These are phyloP conservation scores for Linnemannia elongata DNA, from an alignment of 192 early-diverging fungal species.

Conservation along the genomic window DNA sequence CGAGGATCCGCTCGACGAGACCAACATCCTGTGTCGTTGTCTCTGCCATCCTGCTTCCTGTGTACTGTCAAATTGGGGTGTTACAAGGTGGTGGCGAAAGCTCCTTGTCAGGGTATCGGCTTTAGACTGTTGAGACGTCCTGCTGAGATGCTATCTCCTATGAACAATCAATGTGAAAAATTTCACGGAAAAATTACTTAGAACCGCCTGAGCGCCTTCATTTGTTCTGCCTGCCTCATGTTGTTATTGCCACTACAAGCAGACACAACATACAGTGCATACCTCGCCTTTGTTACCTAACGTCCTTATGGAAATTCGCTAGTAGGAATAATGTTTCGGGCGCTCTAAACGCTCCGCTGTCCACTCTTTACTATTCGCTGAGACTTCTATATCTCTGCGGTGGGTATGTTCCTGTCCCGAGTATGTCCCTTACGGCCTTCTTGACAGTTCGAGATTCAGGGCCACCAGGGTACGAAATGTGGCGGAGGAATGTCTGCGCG, in stretches of 20 bases:
- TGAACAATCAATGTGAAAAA: neutral
- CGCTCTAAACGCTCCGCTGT: neutral
- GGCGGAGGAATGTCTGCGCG: neutral
- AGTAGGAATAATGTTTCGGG: too few relatives aligned
- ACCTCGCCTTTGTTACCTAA: neutral
- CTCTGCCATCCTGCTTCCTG: slow-evolving; percentile 31
- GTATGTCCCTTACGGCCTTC: neutral
- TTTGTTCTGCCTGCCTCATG: neutral
- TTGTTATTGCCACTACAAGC: neutral
- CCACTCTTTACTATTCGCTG: neutral
- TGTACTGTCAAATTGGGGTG: neutral
- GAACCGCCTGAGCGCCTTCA: neutral
- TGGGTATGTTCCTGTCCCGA: neutral
- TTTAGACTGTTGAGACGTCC: neutral
- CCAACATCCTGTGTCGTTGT: slow-evolving; percentile 31
- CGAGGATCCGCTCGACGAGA: slow-evolving; percentile 46
- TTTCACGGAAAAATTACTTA: neutral
- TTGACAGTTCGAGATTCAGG: slow-evolving; percentile 5
- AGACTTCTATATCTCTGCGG: neutral
- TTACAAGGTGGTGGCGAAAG: neutral
- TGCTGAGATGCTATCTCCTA: neutral
- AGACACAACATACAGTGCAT: neutral
- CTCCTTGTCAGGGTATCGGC: neutral
- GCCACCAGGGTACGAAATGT: neutral
- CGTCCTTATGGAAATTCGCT: neutral